These are phyloP conservation scores for Fusarium stilboides DNA, from an alignment of 2,329 filamentous ascomycete species.

Conservation along the genomic window DNA sequence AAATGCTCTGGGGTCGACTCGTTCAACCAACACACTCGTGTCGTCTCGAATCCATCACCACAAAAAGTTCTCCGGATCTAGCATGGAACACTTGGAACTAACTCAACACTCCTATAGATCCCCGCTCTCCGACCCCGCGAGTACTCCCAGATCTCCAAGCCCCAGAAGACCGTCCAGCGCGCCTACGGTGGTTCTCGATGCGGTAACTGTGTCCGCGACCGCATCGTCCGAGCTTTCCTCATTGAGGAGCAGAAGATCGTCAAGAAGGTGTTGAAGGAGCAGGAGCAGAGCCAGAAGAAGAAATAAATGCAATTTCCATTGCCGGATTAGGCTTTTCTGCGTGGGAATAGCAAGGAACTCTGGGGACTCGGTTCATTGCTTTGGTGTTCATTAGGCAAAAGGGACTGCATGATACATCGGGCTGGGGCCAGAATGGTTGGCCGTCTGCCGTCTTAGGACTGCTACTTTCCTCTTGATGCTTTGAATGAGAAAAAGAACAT, in stretches of 20 bases:
- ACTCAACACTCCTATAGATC: conserved; percentile 67
- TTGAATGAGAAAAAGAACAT: conserved; percentile 61
- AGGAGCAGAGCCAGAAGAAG: conserved; percentile 81
- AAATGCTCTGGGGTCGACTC: neutral
- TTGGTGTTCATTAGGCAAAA: conserved; percentile 68
- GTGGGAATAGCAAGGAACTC: conserved; percentile 56
- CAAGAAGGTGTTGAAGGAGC: conserved; percentile 99
- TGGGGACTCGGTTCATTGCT: conserved; percentile 64
- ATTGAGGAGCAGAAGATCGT: conserved; percentile 99
- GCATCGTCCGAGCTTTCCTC: conserved; percentile 97
- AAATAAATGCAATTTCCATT: conserved; percentile 70
- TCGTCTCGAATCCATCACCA: conserved; percentile 15
- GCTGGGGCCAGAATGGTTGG: conserved; percentile 57
- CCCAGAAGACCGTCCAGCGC: conserved; percentile 99
- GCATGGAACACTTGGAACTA: conserved; percentile 29
- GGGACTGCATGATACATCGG: conserved; percentile 65
- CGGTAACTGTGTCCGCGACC: conserved; percentile 98
- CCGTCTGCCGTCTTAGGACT: conserved; percentile 63
- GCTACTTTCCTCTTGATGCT: conserved; percentile 62
- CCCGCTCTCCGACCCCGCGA: conserved; percentile 98
- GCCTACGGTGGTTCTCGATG: conserved; percentile 99
- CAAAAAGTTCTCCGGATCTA: conserved; percentile 17
- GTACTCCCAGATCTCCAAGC: conserved; percentile 96
- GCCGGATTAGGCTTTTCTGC: conserved; percentile 53
- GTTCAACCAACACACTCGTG: neutral